These are phyloP conservation scores for Apostasia shenzhenica DNA, from an alignment of 106 monocot genomes.

Conservation along the genomic window DNA sequence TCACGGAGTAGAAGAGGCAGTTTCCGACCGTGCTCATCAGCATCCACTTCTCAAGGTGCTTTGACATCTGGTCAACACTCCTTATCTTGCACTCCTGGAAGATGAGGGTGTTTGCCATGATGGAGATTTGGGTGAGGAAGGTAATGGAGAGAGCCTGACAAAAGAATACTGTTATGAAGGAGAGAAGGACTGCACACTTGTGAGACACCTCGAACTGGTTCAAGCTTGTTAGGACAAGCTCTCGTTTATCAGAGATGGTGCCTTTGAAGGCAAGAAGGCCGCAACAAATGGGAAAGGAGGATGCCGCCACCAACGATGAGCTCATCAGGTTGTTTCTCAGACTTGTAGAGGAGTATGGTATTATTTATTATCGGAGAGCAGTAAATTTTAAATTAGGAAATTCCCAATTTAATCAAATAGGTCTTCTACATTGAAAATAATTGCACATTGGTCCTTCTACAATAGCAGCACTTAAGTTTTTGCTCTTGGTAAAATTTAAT, in stretches of 20 bases:
- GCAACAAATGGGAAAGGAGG: constrained; percentile 17
- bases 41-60: constrained; percentile 10
- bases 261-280: constrained; percentile 9
- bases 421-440: too few species aligned
- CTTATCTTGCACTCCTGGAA: not conserved
- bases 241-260: constrained; percentile 8
- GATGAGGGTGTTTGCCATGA: constrained; percentile 4
- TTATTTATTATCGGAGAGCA: too few species aligned
- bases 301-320: constrained; percentile 9
- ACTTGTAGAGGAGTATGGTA: not conserved
- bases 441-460: too few species aligned
- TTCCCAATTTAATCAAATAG: too few species aligned
- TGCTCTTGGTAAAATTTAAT: too few species aligned
- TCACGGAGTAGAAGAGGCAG: constrained; percentile 5
- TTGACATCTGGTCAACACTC: not conserved
- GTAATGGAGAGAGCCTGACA: constrained; percentile 4
- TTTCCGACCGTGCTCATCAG: constrained; percentile 10
- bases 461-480: too few species aligned
- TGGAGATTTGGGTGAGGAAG: constrained; percentile 11
- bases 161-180: constrained; percentile 3
- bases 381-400: too few species aligned
- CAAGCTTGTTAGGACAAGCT: constrained; percentile 1
- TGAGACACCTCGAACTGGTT: constrained; percentile 9
- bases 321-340: constrained; percentile 18
- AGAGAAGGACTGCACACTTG: not conserved